Base-by-base conservation (phyloP, 1,139 yeast genomes). In the Candida sp. region DNA sequence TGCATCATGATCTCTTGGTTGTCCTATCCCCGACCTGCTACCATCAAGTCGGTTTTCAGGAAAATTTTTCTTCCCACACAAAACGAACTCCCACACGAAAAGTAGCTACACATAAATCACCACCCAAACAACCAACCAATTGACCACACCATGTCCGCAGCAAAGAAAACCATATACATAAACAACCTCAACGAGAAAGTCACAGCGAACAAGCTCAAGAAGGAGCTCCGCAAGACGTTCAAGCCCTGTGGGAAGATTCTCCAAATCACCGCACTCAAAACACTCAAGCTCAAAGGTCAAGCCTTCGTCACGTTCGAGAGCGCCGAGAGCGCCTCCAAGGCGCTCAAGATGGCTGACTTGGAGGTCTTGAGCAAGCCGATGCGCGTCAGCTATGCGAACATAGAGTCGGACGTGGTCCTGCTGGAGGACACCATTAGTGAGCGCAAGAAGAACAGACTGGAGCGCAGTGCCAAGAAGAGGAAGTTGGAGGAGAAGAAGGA, bases 161-260 rank as follows among this genome's bases (percentile, higher is more conserved):
- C 62, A 5, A 63, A 58, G 54, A 70, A 70, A 53, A 82, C 86
- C 2, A 63, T 86, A 37, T 89, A 89, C 62, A 65, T 89, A 35
- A 78, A 88, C 57, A 90, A 90, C 61, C 71, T 91, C 55, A 88
- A 89, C 62, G 96, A 91, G 59, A 83, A 83, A 57, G 81, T 88
- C 17, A 80, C 86, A 7, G 60, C 81, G 3, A 75, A 77, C 37
- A 78, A 78, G 23, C 69, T 90, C 32, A 82, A 80, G 54, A 57
- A 63, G 1, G 75, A 72, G 11, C 73, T 90, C 5, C 55, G 58
- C 4, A 62, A 66, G 2, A 55, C 75, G 2, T 85, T 86, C 42
- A 53, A 65, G 3, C 63, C 73, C 12, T 83, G 75, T 63, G 88
- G 90, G 0, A 63, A 70, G 0, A 73, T 88, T 1, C 57, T 78